Evolutionary conservation across 140 eudicot species (phyloP), one percentile per base, ranked within the genome.

Genomic region (Senecio squalidus): DNA sequence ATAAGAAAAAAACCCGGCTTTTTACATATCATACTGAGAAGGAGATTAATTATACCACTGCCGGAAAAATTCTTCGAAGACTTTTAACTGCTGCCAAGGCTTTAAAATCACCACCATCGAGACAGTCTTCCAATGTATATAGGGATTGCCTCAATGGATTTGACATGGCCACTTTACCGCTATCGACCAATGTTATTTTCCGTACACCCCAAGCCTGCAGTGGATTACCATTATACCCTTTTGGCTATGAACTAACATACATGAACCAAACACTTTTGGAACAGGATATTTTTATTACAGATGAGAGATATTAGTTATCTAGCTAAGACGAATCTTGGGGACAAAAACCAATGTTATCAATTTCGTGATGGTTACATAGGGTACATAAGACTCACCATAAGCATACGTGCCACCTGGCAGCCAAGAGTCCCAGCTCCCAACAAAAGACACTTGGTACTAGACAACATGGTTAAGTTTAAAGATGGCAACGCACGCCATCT

Each of bases 371-470:
- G 15, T 27, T 53, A 26, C 24, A 28, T n/a, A 26, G 6, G 17
- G 40, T 54, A 26, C 22, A 15, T 15, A 14, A 50, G 44, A 64
- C 95, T 70, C 80, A 91, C 98, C 98, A 91, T 81, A 67, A 91
- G 96, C 82, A 84, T 80, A 39, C 96, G 96, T 48, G 98, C 96
- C 63, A 91, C 98, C 76, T 91, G 91, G 75, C 98, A 91, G 53
- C 98, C 98, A 59, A 91, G 98, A 58, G 98, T 86, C 41, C 98
- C 98, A 1, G 94, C 96, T 48, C 98, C 98, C 58, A 91, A 62
- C 70, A 91, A 82, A 53, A 91, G 98, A 65, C 98, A 91, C 69
- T 78, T 83, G 31, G 84, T 72, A 45, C 78, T 21, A 69, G 94
- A 78, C 74, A 91, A 71, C 60, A 68, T 46, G 52, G 20, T 62